Evolutionary conservation across 176 grass and related monocot genomes (phyloP).

Genomic region (Avena atlantica): DNA sequence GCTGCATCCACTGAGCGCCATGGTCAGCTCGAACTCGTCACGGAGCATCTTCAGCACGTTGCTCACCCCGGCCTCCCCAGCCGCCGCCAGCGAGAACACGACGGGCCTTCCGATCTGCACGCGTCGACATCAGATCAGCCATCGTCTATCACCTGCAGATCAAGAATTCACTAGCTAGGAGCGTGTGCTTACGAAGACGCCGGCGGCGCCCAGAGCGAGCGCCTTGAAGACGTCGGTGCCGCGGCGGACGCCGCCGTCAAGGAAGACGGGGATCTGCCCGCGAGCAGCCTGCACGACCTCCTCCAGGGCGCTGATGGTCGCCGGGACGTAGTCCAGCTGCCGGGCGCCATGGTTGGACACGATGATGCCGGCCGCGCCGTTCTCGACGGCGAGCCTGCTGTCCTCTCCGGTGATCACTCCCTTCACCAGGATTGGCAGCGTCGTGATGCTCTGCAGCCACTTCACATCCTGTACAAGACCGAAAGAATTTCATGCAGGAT

Average conservation of each 20-base stretch:
- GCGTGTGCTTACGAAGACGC: slow-evolving; percentile 74
- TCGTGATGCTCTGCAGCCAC: slow-evolving; percentile 95
- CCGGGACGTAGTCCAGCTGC: slow-evolving; percentile 90
- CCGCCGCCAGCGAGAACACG: slow-evolving; percentile 86
- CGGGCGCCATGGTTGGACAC: slow-evolving; percentile 97
- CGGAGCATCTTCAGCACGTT: slow-evolving; percentile 90
- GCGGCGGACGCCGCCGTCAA: slow-evolving; percentile 92
- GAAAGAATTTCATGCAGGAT: neutral
- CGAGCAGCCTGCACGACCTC: slow-evolving; percentile 83
- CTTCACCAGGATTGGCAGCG: slow-evolving; percentile 95
- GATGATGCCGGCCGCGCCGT: slow-evolving; percentile 82
- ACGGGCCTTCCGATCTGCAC: slow-evolving; percentile 81
- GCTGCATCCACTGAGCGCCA: slow-evolving; percentile 91
- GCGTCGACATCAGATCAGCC: neutral
- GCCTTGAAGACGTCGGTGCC: slow-evolving; percentile 99
- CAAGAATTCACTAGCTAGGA: neutral
- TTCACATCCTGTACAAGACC: slow-evolving; percentile 68
- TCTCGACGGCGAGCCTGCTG: slow-evolving; percentile 73
- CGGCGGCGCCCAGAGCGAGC: slow-evolving; percentile 89
- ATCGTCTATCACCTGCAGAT: neutral
- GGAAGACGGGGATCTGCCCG: slow-evolving; percentile 84
- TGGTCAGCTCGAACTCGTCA: slow-evolving; percentile 92
- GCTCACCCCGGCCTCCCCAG: slow-evolving; percentile 73
- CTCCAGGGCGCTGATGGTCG: slow-evolving; percentile 85
- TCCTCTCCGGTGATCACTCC: slow-evolving; percentile 95